These are phyloP conservation scores for Debaryomycetaceae sp. DNA, from an alignment of 1,139 yeast species.

Conservation along the genomic window DNA sequence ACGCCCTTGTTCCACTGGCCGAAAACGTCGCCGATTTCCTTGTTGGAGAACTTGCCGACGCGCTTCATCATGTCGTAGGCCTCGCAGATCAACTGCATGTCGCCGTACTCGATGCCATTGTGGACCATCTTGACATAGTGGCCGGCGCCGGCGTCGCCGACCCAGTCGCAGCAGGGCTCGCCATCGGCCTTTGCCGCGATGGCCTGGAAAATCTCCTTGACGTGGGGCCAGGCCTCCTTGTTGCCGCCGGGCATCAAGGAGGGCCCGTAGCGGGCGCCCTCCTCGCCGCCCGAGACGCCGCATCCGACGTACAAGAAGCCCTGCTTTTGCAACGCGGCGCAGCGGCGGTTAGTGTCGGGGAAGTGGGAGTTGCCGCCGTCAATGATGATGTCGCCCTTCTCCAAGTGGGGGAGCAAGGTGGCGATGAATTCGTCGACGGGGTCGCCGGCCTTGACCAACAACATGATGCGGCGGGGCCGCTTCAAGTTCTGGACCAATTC, in stretches of 20 bases:
- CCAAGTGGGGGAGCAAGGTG: conserved; percentile 83
- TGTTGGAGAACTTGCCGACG: conserved; percentile 80
- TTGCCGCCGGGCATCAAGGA: conserved; percentile 99
- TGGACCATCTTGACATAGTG: conserved; percentile 99
- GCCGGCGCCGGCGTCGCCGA: conserved; percentile 98
- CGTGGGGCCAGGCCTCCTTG: conserved; percentile 97
- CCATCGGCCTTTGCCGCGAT: conserved; percentile 95
- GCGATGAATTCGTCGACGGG: conserved; percentile 91
- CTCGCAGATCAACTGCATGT: conserved; percentile 98
- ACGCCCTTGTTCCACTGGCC: conserved; percentile 95
- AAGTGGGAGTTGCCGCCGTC: conserved; percentile 99
- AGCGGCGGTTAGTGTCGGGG: conserved; percentile 98
- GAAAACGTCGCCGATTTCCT: conserved; percentile 91
- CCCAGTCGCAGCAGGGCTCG: conserved; percentile 99
- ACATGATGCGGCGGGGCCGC: conserved; percentile 92
- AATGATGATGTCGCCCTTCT: conserved; percentile 94
- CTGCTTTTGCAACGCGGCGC: conserved; percentile 73
- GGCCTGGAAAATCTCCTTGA: conserved; percentile 92
- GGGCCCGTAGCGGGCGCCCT: conserved; percentile 99
- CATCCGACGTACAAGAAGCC: conserved; percentile 94
- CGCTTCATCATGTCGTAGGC: conserved; percentile 95
- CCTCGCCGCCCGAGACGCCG: conserved; percentile 99
- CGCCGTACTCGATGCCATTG: conserved; percentile 99
- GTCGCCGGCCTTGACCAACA: conserved; percentile 92
- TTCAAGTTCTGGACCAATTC: conserved; percentile 84